These are phyloP conservation scores for Neurospora sp. DNA, from an alignment of 495 filamentous ascomycete species.

Conservation along the genomic window DNA sequence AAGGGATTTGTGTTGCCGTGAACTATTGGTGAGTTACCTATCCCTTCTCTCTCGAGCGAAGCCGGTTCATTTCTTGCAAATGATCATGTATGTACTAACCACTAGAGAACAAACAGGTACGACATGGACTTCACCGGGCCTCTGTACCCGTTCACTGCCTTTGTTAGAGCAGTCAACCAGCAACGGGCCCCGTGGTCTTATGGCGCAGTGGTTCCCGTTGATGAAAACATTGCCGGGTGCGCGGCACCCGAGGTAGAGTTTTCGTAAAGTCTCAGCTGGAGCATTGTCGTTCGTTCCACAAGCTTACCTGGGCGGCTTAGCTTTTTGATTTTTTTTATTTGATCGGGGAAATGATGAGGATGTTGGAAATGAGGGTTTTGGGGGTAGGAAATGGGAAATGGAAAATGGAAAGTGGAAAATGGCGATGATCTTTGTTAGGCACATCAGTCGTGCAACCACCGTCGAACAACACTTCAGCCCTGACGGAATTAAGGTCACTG, in stretches of 20 bases:
- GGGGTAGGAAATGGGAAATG: background rate
- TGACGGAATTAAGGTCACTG: background rate
- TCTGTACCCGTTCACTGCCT: conserved; percentile 45
- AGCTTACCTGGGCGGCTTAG: background rate
- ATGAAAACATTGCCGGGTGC: background rate
- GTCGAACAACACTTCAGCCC: background rate
- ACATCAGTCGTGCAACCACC: background rate
- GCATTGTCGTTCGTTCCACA: background rate
- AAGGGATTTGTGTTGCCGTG: conserved; percentile 60
- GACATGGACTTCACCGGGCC: conserved; percentile 58
- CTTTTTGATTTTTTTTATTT: background rate
- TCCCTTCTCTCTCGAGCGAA: no score
- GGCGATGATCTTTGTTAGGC: background rate
- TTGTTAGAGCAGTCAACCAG: conserved; percentile 33
- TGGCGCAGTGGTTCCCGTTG: background rate
- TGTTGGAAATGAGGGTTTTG: background rate
- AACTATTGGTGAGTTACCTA: conserved; percentile 60
- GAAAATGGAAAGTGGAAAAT: background rate
- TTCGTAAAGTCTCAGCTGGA: background rate
- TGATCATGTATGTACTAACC: background rate
- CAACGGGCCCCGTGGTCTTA: background rate
- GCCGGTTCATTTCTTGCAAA: background rate
- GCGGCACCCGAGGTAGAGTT: background rate
- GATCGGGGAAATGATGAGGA: background rate
- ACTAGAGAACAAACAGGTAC: conserved; percentile 36